phyloP scores from a whole-genome alignment of 225 moss, liverwort and hornwort species.

The Marchantia paleacea region DNA sequence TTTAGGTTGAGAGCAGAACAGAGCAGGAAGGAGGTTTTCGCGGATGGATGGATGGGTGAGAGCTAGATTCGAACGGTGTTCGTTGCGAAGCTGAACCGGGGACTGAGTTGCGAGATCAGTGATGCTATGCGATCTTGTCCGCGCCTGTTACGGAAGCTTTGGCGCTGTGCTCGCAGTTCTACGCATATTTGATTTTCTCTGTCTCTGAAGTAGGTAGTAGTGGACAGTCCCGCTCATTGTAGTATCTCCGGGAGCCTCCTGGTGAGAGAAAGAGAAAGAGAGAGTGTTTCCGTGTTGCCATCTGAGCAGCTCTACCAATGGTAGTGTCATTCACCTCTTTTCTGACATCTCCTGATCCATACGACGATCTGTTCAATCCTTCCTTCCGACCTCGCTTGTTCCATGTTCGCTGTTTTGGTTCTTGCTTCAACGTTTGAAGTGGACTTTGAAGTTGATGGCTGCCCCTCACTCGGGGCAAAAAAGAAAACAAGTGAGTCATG shows the following conservation, averaged over 20 bases:
- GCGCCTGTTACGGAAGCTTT: background rate
- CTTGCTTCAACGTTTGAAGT: background rate
- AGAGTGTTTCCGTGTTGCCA: background rate
- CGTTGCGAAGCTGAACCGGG: background rate
- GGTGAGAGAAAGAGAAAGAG: background rate
- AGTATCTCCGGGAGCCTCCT: too few relatives aligned
- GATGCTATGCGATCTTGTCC: constrained; percentile 18
- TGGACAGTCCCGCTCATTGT: background rate
- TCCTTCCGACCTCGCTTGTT: background rate
- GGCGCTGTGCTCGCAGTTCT: background rate
- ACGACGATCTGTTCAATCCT: background rate
- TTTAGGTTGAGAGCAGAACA: background rate
- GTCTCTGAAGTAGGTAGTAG: background rate
- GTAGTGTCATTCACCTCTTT: background rate
- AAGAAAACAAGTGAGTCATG: background rate
- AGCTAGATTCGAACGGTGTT: background rate
- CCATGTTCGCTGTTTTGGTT: background rate
- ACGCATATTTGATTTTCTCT: background rate
- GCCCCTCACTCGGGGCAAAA: background rate
- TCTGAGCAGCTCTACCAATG: background rate
- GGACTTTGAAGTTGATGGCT: constrained; percentile 2
- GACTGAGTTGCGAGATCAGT: background rate
- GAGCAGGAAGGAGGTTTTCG: background rate
- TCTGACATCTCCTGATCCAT: constrained; percentile 14
- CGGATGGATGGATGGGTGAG: background rate